phyloP scores from a whole-genome alignment of 2,329 filamentous ascomycete species.

The Talaromyces atroroseus region DNA sequence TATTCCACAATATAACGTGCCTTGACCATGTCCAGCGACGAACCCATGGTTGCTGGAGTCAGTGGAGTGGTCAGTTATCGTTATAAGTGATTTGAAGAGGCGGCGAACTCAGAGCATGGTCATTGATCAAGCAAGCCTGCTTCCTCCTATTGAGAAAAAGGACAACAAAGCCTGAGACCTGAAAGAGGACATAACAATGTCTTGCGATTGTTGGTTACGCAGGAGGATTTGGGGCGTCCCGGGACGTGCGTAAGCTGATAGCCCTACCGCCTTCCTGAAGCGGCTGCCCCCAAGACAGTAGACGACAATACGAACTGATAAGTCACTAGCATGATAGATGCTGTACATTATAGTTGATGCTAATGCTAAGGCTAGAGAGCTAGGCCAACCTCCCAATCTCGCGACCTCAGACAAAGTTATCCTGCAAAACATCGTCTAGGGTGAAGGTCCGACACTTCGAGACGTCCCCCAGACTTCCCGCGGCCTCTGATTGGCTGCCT shows the following conservation, averaged over 20 bases:
- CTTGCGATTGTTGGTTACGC: no score
- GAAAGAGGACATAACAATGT: no score
- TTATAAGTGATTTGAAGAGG: background rate
- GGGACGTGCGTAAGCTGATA: background rate
- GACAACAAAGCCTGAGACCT: background rate
- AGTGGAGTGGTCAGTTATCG: background rate
- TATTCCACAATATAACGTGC: background rate
- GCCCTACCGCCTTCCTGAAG: background rate
- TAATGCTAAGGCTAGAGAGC: background rate
- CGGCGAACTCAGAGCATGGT: background rate
- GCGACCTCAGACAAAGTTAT: no score
- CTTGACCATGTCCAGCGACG: constrained; percentile 13
- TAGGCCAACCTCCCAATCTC: no score
- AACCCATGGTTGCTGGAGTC: constrained; percentile 10
- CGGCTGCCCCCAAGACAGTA: background rate
- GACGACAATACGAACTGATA: background rate
- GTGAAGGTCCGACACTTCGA: background rate
- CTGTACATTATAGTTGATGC: no score
- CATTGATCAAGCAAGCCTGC: background rate
- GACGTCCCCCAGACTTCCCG: background rate
- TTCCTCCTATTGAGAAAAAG: background rate
- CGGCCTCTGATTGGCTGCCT: constrained; percentile 1
- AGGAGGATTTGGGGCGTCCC: no score
- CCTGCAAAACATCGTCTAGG: background rate
- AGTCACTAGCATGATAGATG: background rate